Evolutionary conservation across 2,329 filamentous ascomycete genomes (phyloP).

Genomic region (Hyphodiscus sp.): DNA sequence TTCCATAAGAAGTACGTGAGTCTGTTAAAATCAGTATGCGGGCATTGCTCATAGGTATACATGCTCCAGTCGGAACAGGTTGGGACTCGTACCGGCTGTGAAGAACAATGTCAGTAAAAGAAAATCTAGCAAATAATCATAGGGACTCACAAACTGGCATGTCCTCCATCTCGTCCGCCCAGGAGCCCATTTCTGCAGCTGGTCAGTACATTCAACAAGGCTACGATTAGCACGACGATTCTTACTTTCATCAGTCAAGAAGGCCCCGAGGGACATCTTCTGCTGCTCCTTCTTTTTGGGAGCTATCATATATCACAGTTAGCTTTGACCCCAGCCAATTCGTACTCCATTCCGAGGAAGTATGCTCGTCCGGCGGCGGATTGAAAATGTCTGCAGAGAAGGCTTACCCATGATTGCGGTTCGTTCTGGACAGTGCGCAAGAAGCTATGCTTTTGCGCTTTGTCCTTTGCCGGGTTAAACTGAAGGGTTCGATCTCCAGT

Average conservation of each 20-base stretch:
- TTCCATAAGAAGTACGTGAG: conserved; percentile 29
- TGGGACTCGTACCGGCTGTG: conserved; percentile 28
- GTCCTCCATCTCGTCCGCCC: conserved; percentile 99
- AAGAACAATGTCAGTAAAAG: conserved; percentile 22
- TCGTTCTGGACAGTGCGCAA: conserved; percentile 40
- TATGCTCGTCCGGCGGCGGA: conserved; percentile 3
- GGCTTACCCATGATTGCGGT: conserved; percentile 57
- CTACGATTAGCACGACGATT: conserved; percentile 24
- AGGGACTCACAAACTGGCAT: conserved; percentile 32
- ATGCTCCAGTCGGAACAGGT: neutral
- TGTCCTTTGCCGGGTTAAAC: conserved; percentile 16
- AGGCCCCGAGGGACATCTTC: conserved; percentile 97
- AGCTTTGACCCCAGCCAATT: conserved; percentile 29
- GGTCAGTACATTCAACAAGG: conserved; percentile 33
- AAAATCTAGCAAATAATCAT: neutral
- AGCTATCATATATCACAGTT: conserved; percentile 50
- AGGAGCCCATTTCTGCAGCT: conserved; percentile 68
- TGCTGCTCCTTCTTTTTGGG: conserved; percentile 84
- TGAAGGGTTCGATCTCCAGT: conserved; percentile 23
- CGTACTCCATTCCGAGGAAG: neutral
- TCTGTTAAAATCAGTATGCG: conserved; percentile 22
- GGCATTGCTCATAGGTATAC: neutral
- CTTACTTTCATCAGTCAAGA: conserved; percentile 88
- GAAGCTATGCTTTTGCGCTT: conserved; percentile 25
- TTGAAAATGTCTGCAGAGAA: conserved; percentile 12